Evolutionary conservation across 2,329 filamentous ascomycete species (phyloP), one percentile per base, ranked within the genome.

Genomic region (Cladosporium sp.): DNA sequence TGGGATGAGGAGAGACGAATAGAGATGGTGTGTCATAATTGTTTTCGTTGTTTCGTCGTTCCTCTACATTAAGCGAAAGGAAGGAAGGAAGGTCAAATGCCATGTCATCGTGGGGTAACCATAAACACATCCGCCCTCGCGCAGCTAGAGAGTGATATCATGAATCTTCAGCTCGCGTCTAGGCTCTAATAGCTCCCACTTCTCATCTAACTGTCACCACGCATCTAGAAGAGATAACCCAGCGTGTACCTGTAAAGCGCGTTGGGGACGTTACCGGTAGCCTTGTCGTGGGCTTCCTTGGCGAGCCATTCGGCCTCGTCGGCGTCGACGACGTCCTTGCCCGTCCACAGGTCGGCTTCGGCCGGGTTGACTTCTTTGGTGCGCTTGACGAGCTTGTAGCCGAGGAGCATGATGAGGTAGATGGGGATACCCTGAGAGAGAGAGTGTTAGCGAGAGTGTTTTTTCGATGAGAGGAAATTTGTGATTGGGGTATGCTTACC

Each of bases 321-420:
- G 0, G 72, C 73, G 52, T 84, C 81, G 50, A 84, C 79, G 18
- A 72, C 59, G 18, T 80, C 80, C 70, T 58, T 85, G 75, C 80
- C 80, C 80, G 37, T 82, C 69, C 13, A 85, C n/a, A 65, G 70
- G 59, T 85, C 82, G 3, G 76, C 74, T 60, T 86, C 77, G 4
- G 71, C 62, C 0, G 82, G 70, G 2, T 68, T 68, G 15, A 83
- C 70, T 45, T 79, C 70, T 53, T 73, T 74, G 1, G 83, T 86
- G 51, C 71, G 72, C 70, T 83, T 80, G 63, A 82, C 17, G 1
- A 86, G 7, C 68, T 88, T 88, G 81, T 82, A 88, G 58, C 73
- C 72, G 17, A 76, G 47, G 62, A 78, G 85, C 22, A 82, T 67
- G 30, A 80, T 61, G 7, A 90, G 68, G 67, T 89, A 91, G 18